Base-by-base conservation (phyloP, 257 asterid genomes). In the Perilla frutescens region DNA sequence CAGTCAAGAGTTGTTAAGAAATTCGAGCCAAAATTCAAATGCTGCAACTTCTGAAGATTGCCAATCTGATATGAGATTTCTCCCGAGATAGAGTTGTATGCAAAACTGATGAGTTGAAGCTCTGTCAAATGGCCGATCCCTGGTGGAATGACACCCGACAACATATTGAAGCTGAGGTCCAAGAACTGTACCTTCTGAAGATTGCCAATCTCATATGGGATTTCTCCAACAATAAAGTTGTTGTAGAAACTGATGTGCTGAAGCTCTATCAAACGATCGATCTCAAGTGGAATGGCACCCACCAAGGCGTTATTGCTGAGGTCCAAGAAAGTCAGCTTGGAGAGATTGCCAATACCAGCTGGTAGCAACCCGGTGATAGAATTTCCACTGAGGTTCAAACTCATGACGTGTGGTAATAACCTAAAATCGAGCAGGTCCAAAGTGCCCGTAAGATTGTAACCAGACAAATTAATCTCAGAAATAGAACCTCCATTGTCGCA, bases 1-100 rank as follows among this genome's bases (percentile, higher is more conserved):
- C 96, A 90, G 5, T 83, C 89, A 13, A 92, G 84, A 73, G 84
- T 54, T 29, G 39, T 67, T 68, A 92, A 66, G 81, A 0, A 81
- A 72, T 90, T 92, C 9, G 80, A 79, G 54, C 98, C 94, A 4
- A 92, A 65, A 76, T 92, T 89, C 84, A 92, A 53, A 76, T 67
- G 71, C 26, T 20, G 26, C 1, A 20, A 1, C 26, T 20, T 20
- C 26, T 20, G 26, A 0, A 20, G 26, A 20, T 83, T 82, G 61
- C 89, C 82, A 45, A 92, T 79, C 73, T 92, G 88, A 75, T 63
- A 12, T 0, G 98, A 96, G 31, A 90, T 72, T 36, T 43, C 44
- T 13, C 94, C 96, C n/a, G n/a, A n/a, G n/a, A n/a, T n/a, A n/a
- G n/a, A n/a, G n/a, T n/a, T n/a, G n/a, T n/a, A n/a, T n/a, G n/a